Evolutionary conservation across 495 filamentous ascomycete genomes (phyloP), one percentile per base, ranked within the genome.

Genomic region (Aspergillus haitiensis): DNA sequence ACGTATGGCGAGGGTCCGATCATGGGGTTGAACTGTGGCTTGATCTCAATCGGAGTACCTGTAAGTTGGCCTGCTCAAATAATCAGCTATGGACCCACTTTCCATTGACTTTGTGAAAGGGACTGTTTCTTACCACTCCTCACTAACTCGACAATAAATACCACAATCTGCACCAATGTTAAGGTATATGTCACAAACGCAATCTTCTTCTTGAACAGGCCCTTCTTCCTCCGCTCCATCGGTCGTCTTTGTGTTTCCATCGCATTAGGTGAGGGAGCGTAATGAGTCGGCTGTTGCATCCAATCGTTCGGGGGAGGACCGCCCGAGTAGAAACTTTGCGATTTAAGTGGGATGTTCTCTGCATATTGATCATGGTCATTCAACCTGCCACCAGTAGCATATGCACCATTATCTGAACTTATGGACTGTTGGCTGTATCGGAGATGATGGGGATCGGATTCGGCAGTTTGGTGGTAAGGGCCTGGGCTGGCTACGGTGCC

Each of bases 11-110:
- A 95, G 3, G 94, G 94, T 0, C 94, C 94, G 68, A 98, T 95
- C 91, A 98, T 96, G 46, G 89, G 89, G 72, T 98, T 98, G 77
- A 98, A 93, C 10, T 77, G 76, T 5, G 94, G 95, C 32, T 93
- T 78, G 31, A 85, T 96, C 72, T 88, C 84, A 66, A 98, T 97
- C 10, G 92, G 91, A 2, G 85, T 85, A 52, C 70, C 70, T 10
- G 72, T 80, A 39, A 78, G 75, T 71, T 75, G 72, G 36, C 61
- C 61, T 75, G 52, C n/a, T 59, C 39, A 39, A 45, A 13, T 4
- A 42, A 52, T 72, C 61, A 69, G 59, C 52, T 15, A 21, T 31
- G 18, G 52, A 67, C 59, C 59, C 55, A 44, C 35, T 5, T 33
- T 55, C 40, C 27, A 8, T 47, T 21, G 1, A 47, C 27, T 47